Evolutionary conservation across 1,284 basidiomycete species (phyloP), one percentile per base, ranked within the genome.

Genomic region (Abortiporus biennis): DNA sequence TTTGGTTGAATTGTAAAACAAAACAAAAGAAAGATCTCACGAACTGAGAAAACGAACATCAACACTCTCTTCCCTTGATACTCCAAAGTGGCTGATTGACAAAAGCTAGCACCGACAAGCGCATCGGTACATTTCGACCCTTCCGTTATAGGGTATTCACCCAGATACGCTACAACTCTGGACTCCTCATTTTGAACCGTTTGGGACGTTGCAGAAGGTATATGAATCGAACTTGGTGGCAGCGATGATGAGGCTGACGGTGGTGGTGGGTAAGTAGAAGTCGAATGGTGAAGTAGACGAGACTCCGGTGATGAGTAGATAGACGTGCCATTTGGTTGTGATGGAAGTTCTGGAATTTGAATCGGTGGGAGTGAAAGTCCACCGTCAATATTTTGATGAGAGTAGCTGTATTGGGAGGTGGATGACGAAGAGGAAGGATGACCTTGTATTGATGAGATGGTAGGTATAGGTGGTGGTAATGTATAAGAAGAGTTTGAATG

Each of bases 21-120:
- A n/a, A n/a, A n/a, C n/a, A n/a, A n/a, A 29, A 39, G 20, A 23
- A 43, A 41, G 21, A 34, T 30, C 11, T 44, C 44, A 49, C 76
- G 47, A 48, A 85, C 84, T 23, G 83, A 68, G 56, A 87, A 87
- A 23, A 82, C 79, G 50, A 87, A 88, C 45, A 86, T 69, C n/a
- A 85, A 59, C 1, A 71, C 66, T 45, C 74, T 78, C 44, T 66
- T 67, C 3, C 80, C 79, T 40, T 72, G 67, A 53, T 78, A 71
- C 40, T 83, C 78, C 13, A 84, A 68, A 22, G 65, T 63, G 15
- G 70, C 65, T 0, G 78, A 76, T 43, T 82, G 78, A 6, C 80
- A 74, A 51, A 84, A 81, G 0, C 78, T 82, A 1, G 75, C 70
- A 0, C 82, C 82, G 1, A 79, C 79, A 2, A 85, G 63, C 1